Base-by-base conservation (phyloP, 2,329 filamentous ascomycete species). In the Alternaria postmessia region DNA sequence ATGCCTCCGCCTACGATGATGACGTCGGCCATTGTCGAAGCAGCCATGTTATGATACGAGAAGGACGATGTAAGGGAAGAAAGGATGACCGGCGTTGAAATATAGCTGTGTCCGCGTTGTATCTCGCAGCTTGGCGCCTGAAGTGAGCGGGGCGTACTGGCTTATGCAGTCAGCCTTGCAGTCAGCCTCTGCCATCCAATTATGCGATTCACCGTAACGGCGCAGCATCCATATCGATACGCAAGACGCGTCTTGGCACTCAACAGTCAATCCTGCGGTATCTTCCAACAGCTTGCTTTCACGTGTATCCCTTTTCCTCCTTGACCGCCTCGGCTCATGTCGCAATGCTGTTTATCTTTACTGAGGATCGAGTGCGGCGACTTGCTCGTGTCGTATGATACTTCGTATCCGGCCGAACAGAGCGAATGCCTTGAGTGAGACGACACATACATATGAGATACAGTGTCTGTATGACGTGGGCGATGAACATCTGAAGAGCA, bases 1-100 rank as follows among this genome's bases (percentile, higher is more conserved):
- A 36, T 16, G 32, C 32, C 32, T 36, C 74, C 75, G 5, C 76
- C 74, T 5, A 73, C 59, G 26, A 78, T 71, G 46, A 78, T 67
- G 28, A 68, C 28, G 53, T 69, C 65, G 7, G 61, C 51, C 66
- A 69, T 69, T 46, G 43, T 18, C 9, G 26, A 18, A n/a, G 9
- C n/a, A 36, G 28, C 14, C n/a, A 22, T 16, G n/a, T 3, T 1
- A 11, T 14, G 12, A 14, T 16, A 6, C 3, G 3, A 36, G 32
- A 14, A 14, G 6, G 6, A 36, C 1, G 12, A 36, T 6, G 14
- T 4, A 16, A 36, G 32, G 12, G 32, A 16, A 16, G 32, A 36
- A 36, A 12, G 1, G 11, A 16, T 0, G 32, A 36, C 4, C 3
- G 11, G 28, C 28, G 1, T 11, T 11, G 14, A 16, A 3, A 16